Percentiles rank a stretch among this genome's conserved stretches.
Conservation (phyloP, 1,284 basidiomycete species). For the Fomitopsis schrenkii region DNA sequence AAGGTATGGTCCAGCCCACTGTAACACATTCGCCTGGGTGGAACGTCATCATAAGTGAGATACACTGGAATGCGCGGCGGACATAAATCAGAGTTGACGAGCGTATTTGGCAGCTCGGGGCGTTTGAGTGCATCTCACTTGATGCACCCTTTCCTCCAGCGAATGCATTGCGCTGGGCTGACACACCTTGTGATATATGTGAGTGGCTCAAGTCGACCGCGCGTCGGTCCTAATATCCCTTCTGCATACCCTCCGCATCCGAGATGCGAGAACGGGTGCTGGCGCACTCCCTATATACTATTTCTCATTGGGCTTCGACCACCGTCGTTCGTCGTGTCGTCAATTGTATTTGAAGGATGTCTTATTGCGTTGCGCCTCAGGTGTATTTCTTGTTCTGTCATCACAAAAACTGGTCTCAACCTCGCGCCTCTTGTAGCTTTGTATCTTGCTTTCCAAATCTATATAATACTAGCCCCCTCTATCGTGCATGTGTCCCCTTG, state of each 20-base stretch:
- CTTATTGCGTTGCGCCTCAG: background rate
- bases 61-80: background rate
- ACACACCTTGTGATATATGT: background rate
- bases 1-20: background rate
- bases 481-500: too few species aligned
- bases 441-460: background rate
- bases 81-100: too few species aligned
- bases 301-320: background rate
- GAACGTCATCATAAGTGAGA: background rate
- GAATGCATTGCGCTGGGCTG: background rate
- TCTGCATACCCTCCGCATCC: background rate
- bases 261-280: background rate
- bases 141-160: background rate
- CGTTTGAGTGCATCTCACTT: background rate
- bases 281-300: background rate
- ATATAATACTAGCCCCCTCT: background rate
- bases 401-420: background rate
- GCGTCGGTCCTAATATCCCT: background rate
- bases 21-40: background rate
- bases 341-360: background rate
- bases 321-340: background rate
- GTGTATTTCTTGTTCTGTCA: background rate
- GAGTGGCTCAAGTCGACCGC: background rate
- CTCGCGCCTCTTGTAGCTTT: background rate
- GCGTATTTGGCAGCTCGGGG: background rate